These are phyloP conservation scores for Xylariaceae sp. DNA, from an alignment of 2,329 filamentous ascomycete species.

Conservation along the genomic window DNA sequence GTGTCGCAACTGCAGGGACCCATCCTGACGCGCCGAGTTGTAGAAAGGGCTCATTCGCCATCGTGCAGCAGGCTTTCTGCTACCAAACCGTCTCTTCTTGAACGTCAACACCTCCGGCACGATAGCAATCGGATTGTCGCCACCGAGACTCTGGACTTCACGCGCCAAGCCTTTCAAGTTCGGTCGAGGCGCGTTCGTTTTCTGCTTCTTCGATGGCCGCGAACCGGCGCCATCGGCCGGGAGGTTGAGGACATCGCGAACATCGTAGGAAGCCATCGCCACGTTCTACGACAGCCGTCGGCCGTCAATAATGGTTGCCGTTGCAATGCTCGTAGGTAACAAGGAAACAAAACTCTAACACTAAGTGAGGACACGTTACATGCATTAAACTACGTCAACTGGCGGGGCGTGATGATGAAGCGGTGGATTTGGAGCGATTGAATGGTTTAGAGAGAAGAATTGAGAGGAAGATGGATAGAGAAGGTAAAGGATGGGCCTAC, in stretches of 20 bases:
- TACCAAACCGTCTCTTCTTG: conserved; percentile 53
- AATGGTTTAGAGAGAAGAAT: neutral
- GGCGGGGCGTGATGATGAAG: neutral
- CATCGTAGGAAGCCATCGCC: conserved; percentile 69
- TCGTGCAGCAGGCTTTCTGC: conserved; percentile 49
- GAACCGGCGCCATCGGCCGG: conserved; percentile 52
- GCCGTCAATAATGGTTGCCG: neutral
- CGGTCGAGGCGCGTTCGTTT: conserved; percentile 54
- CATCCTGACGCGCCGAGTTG: conserved; percentile 71
- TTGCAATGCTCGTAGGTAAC: neutral
- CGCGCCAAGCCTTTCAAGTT: conserved; percentile 60
- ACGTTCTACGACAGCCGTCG: neutral
- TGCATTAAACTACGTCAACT: neutral
- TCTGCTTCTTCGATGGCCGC: conserved; percentile 69
- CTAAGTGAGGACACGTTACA: neutral
- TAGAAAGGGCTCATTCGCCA: conserved; percentile 69
- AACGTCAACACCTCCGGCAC: conserved; percentile 55
- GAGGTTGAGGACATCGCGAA: conserved; percentile 83
- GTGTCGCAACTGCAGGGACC: conserved; percentile 63
- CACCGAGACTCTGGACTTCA: conserved; percentile 60
- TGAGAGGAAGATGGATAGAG: neutral
- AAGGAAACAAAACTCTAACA: neutral
- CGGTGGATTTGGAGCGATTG: neutral
- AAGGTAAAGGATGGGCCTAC: too few relatives aligned
- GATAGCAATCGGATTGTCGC: conserved; percentile 62